Base-by-base conservation (phyloP, 192 early-diverging fungal genomes). In the Podila minutissima region DNA sequence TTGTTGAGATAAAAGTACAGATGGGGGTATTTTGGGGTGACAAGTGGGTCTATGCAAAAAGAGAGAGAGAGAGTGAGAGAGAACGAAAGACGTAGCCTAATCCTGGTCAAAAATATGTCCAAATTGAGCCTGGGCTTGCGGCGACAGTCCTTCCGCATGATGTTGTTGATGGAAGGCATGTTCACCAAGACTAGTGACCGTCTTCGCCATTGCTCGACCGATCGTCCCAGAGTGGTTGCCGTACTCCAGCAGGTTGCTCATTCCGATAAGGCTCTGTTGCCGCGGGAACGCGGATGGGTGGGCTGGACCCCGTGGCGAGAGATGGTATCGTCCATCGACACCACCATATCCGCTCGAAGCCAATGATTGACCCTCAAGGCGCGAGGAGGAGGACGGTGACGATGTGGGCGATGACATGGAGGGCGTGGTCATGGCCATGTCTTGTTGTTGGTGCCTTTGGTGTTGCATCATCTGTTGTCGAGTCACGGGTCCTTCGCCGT, bases 351-450 rank as follows among this genome's bases (percentile, higher is more conserved):
- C 53, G 17, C 53, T 55, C 22, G n/a, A 55, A 55, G 53, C n/a
- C n/a, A 55, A 3, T 2, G 53, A 55, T 24, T 12, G 53, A 2
- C 53, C 53, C 11, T 55, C 53, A 3, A 55, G 24, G n/a, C 53
- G 53, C 1, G 53, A 55, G 4, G 53, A 55, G 0, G 53, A 22
- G 0, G 53, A 55, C 20, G 53, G 53, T 0, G 53, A 55, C 24
- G 53, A 55, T n/a, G 53, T 55, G 11, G 53, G 53, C 53, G 53
- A 55, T 0, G 53, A 55, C 53, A 55, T n/a, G 20, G 53, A 55
- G 11, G 53, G 53, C 9, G 53, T 55, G 24, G 53, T 55, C 20
- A 55, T 55, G 53, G 53, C 53, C 53, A 55, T 55, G 53, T 55
- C 53, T 26, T 55, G 53, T n/a, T 55, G 53, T 8, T 55, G 53